These are phyloP conservation scores for Russula dissimulans DNA, from an alignment of 768 basidiomycete species.

Conservation along the genomic window DNA sequence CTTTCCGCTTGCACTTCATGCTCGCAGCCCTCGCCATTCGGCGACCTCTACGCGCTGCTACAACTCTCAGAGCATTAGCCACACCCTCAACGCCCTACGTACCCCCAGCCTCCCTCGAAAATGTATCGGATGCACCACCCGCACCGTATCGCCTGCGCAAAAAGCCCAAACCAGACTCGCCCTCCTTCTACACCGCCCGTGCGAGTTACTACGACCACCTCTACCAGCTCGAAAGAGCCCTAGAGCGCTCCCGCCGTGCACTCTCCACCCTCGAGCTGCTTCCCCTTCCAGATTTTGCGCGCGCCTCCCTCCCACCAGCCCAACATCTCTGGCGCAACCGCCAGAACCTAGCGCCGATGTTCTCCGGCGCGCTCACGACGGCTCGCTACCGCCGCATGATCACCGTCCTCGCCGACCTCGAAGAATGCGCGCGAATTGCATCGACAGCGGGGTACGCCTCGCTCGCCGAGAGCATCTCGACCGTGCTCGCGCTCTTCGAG, in stretches of 20 bases:
- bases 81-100: constrained; percentile 23
- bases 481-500: constrained; percentile 56
- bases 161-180: constrained; percentile 45
- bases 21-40: neutral
- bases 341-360: constrained; percentile 45
- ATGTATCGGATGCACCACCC: constrained; percentile 11
- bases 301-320: constrained; percentile 46
- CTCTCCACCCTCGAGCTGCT: constrained; percentile 60
- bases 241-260: constrained; percentile 44
- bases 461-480: constrained; percentile 40
- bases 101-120: constrained; percentile 25
- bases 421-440: constrained; percentile 53
- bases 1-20: neutral
- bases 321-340: constrained; percentile 63
- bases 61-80: constrained; percentile 14
- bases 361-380: constrained; percentile 54
- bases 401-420: constrained; percentile 54
- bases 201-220: constrained; percentile 68
- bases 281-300: constrained; percentile 68
- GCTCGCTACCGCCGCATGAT: constrained; percentile 61
- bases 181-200: constrained; percentile 79
- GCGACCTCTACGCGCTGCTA: neutral
- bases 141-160: neutral
- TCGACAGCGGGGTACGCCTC: constrained; percentile 47
- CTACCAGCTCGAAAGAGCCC: constrained; percentile 52